phyloP scores from a whole-genome alignment of 2,329 filamentous ascomycete genomes.

The Scytalidium lignicola region DNA sequence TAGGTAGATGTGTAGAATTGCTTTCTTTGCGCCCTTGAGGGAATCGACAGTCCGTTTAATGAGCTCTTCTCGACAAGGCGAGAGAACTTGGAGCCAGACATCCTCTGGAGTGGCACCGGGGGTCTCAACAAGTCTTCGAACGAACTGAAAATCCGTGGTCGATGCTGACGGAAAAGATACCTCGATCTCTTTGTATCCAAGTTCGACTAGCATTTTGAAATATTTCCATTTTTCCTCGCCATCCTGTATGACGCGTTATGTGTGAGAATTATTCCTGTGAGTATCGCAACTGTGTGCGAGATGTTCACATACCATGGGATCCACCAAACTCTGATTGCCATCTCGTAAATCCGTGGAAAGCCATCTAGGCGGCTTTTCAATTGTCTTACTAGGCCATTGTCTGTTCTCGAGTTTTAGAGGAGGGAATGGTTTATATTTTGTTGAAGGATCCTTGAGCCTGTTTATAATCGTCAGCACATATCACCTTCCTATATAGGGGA shows the following conservation, averaged over 20 bases:
- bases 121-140: conserved; percentile 77
- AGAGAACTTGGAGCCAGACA: conserved; percentile 87
- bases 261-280: conserved; percentile 3
- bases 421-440: conserved; percentile 69
- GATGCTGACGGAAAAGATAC: conserved; percentile 93
- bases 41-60: conserved; percentile 87
- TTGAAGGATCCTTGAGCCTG: conserved; percentile 71
- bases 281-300: neutral
- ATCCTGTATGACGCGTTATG: conserved; percentile 48
- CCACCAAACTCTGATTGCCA: conserved; percentile 88
- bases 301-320: conserved; percentile 73
- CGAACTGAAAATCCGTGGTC: conserved; percentile 95
- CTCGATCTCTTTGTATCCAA: conserved; percentile 98
- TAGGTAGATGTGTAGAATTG: conserved; percentile 91
- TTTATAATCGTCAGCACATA: neutral
- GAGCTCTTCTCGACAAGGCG: conserved; percentile 85
- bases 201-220: conserved; percentile 87
- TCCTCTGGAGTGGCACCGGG: conserved; percentile 80
- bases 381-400: conserved; percentile 38
- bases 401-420: conserved; percentile 51
- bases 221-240: conserved; percentile 92
- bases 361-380: conserved; percentile 86
- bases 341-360: conserved; percentile 84
- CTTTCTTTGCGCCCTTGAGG: conserved; percentile 84
- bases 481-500: neutral